Evolutionary conservation across 495 filamentous ascomycete genomes (phyloP).

Genomic region (Hypoxylon intermedium): DNA sequence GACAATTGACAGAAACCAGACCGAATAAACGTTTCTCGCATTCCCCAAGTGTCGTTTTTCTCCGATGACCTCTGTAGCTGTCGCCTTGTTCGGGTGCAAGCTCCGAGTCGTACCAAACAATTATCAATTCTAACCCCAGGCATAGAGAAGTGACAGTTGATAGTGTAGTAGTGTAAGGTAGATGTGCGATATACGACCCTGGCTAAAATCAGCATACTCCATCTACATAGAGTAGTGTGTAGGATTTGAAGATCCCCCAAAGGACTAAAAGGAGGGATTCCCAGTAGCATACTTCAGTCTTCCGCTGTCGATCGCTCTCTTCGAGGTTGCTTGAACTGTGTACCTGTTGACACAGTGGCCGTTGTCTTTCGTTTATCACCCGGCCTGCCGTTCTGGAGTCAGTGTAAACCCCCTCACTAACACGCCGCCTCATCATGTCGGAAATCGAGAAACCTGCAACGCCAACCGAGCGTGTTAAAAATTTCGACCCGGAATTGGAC

Average conservation of each 20-base stretch:
- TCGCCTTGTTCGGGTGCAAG: not conserved
- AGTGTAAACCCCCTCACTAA: not conserved
- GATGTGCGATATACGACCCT: not conserved
- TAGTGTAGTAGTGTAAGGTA: slow-evolving; percentile 3
- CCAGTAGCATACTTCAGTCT: slow-evolving; percentile 10
- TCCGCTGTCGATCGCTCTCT: slow-evolving; percentile 7
- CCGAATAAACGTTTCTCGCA: slow-evolving; percentile 4
- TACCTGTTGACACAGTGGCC: slow-evolving; percentile 7
- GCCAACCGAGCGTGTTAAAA: slow-evolving; percentile 4
- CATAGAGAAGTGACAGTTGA: too few relatives aligned
- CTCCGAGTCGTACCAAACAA: slow-evolving; percentile 5
- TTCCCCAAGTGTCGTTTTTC: slow-evolving; percentile 9
- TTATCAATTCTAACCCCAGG: slow-evolving; percentile 2
- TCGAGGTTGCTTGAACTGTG: not conserved
- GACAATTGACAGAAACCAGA: not conserved
- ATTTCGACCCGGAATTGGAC: slow-evolving; percentile 14
- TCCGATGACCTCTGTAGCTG: slow-evolving; percentile 3
- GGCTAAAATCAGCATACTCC: not conserved
- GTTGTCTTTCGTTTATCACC: slow-evolving; percentile 10
- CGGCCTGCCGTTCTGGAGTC: not conserved
- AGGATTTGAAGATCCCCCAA: slow-evolving; percentile 1
- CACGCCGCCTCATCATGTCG: slow-evolving; percentile 3
- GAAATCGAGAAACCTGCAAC: slow-evolving; percentile 15
- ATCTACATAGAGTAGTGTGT: too few relatives aligned
- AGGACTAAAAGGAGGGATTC: not conserved